Percentiles rank a stretch among this genome's conserved stretches.
phyloP scores from a whole-genome alignment of 352 stramenopile genomes.

The Globisporangium sylvaticum region DNA sequence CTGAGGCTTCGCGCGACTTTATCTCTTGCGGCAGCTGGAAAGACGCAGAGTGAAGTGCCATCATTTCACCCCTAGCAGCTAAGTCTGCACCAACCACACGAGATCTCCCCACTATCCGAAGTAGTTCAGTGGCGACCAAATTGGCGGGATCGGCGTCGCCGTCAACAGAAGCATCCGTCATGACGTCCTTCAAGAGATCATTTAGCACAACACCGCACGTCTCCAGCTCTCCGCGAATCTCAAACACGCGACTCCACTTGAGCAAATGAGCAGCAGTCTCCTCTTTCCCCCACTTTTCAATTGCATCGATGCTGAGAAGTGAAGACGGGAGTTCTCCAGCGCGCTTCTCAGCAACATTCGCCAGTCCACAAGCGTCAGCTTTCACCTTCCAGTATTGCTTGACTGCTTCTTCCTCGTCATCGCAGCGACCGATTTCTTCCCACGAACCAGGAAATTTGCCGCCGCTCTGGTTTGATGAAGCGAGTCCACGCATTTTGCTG shows the following conservation, averaged over 20 bases:
- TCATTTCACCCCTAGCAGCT: constrained; percentile 26
- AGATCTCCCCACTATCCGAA: constrained; percentile 21
- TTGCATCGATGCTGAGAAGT: constrained; percentile 20
- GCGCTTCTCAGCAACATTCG: constrained; percentile 7
- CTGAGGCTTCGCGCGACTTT: neutral
- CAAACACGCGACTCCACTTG: constrained; percentile 45
- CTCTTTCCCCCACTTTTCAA: constrained; percentile 32
- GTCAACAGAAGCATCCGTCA: neutral
- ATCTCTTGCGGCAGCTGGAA: constrained; percentile 25
- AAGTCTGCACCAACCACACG: constrained; percentile 34
- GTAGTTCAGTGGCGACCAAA: constrained; percentile 20
- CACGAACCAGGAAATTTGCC: neutral
- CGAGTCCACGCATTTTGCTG: constrained; percentile 19
- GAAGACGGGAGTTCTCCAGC: neutral
- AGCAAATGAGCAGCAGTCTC: constrained; percentile 30
- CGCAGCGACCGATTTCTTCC: neutral
- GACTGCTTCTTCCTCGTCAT: constrained; percentile 26
- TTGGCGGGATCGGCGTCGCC: neutral
- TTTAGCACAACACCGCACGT: constrained; percentile 30
- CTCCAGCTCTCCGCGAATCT: constrained; percentile 30
- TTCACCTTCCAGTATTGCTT: constrained; percentile 45
- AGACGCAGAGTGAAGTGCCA: constrained; percentile 42
- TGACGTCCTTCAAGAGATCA: constrained; percentile 31
- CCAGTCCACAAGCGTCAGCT: constrained; percentile 8
- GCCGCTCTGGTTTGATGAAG: constrained; percentile 5